Conservation (phyloP, 1,139 yeast genomes). For the Lodderomyces jiufengensis region DNA sequence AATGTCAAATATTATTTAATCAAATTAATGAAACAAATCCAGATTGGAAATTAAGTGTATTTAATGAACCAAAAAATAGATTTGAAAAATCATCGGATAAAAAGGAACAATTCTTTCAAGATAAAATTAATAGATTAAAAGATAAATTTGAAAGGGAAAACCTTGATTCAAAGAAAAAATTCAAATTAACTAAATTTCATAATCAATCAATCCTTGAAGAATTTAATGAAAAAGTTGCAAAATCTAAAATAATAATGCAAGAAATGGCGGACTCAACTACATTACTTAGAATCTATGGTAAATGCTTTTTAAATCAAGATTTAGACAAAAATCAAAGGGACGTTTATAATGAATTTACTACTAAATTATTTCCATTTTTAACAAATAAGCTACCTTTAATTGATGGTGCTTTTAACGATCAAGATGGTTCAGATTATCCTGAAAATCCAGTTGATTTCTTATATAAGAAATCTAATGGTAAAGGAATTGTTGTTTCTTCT, state of each 20-base stretch:
- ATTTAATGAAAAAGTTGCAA: slow-evolving; percentile 16
- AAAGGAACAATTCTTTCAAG: slow-evolving; percentile 11
- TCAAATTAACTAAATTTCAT: slow-evolving; percentile 13
- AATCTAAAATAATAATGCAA: slow-evolving; percentile 20
- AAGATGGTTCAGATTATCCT: not conserved
- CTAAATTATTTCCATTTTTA: slow-evolving; percentile 31
- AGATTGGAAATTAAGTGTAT: slow-evolving; percentile 23
- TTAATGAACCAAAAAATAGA: slow-evolving; percentile 11
- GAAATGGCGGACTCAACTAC: slow-evolving; percentile 38
- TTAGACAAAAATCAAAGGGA: slow-evolving; percentile 7
- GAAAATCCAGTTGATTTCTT: slow-evolving; percentile 16
- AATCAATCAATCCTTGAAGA: slow-evolving; percentile 18
- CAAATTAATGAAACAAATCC: slow-evolving; percentile 20
- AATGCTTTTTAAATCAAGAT: slow-evolving; percentile 27
- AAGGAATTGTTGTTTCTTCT: slow-evolving; percentile 41
- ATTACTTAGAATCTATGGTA: slow-evolving; percentile 31
- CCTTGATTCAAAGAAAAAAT: slow-evolving; percentile 11
- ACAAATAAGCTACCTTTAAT: slow-evolving; percentile 23
- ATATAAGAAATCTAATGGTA: slow-evolving; percentile 23
- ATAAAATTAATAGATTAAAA: slow-evolving; percentile 4
- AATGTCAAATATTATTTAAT: slow-evolving; percentile 29
- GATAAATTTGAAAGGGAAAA: slow-evolving; percentile 7
- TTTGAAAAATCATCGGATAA: slow-evolving; percentile 31
- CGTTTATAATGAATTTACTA: slow-evolving; percentile 18
- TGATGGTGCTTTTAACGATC: slow-evolving; percentile 9